These are phyloP conservation scores for Talaromyces pinophilus DNA, from an alignment of 2,329 filamentous ascomycete species.

Conservation along the genomic window DNA sequence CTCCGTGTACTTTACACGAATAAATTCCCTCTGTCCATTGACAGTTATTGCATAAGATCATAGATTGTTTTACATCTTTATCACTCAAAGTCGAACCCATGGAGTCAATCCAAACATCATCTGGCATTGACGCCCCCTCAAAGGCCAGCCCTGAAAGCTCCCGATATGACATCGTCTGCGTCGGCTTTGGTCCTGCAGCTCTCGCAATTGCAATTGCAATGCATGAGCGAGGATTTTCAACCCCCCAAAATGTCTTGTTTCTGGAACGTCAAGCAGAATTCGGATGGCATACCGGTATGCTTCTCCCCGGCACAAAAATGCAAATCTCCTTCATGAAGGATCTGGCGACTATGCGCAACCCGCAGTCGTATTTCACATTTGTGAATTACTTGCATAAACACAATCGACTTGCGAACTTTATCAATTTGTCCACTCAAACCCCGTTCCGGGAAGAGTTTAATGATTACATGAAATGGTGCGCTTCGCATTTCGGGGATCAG, in stretches of 20 bases:
- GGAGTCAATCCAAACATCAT: constrained; percentile 7
- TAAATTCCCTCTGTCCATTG: no score
- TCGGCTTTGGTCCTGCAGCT: constrained; percentile 22
- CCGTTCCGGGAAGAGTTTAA: constrained; percentile 24
- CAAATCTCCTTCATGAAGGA: constrained; percentile 25
- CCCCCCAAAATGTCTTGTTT: constrained; percentile 13
- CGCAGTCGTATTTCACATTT: constrained; percentile 22
- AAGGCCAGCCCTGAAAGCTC: constrained; percentile 14
- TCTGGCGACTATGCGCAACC: constrained; percentile 23
- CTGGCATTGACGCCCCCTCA: constrained; percentile 5
- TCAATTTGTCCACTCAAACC: constrained; percentile 23
- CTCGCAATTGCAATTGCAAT: constrained; percentile 24
- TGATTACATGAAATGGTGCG: constrained; percentile 25
- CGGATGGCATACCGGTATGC: constrained; percentile 24
- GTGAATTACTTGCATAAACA: constrained; percentile 23
- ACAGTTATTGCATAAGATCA: background rate
- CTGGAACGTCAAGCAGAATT: constrained; percentile 23
- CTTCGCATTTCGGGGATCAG: constrained; percentile 17
- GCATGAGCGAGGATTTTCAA: constrained; percentile 12
- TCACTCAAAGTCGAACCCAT: background rate
- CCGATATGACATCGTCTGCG: constrained; percentile 20
- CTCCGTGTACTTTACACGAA: no score
- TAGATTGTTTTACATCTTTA: background rate
- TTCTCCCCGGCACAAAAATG: constrained; percentile 23
- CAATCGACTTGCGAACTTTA: constrained; percentile 19